Base-by-base conservation (phyloP, 2,329 filamentous ascomycete genomes). In the Hypoxylon sp. region DNA sequence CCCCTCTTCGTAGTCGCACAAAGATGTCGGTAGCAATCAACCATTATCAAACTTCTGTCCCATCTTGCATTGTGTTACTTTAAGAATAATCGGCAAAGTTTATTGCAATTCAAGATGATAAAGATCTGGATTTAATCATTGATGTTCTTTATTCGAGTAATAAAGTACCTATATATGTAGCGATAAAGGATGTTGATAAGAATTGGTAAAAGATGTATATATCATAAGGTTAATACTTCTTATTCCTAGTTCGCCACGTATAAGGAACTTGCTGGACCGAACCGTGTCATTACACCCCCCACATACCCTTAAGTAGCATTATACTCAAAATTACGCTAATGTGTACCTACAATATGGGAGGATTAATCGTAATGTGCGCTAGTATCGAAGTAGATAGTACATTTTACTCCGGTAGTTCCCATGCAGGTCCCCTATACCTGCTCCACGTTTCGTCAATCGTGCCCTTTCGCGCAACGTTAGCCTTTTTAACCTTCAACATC, bases 401-500 rank as follows among this genome's bases (percentile, higher is more conserved):
- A 7, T 48, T 14, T 3, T n/a, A 45, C 32, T 55, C 48, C 43
- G 10, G 21, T 32, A 34, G 48, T 46, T 45, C 3, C 19, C 43
- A 53, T 46, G 58, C 48, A 55, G 34, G 59, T 55, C 32, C 63
- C 51, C 57, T 61, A 46, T 61, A 55, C 55, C 55, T 49, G 43
- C 28, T 52, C 34, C 56, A 56, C 57, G 53, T 63, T 28, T 56
- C 34, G 50, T 61, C 52, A 53, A 62, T 60, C 50, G 59, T 63
- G 59, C 53, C 51, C 60, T 60, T 49, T 57, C 50, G 51, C 60
- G 51, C 48, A 69, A 67, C 63, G 58, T 60, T 62, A 55, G 51
- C 51, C 63, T 65, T 64, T 52, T 61, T 55, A 63, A 68, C 58
- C 67, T 65, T 70, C 67, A 67, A 65, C 61, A 55, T 67, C 55